Base-by-base conservation (phyloP, 176 grass and related monocot genomes). In the Oryza meyeriana region DNA sequence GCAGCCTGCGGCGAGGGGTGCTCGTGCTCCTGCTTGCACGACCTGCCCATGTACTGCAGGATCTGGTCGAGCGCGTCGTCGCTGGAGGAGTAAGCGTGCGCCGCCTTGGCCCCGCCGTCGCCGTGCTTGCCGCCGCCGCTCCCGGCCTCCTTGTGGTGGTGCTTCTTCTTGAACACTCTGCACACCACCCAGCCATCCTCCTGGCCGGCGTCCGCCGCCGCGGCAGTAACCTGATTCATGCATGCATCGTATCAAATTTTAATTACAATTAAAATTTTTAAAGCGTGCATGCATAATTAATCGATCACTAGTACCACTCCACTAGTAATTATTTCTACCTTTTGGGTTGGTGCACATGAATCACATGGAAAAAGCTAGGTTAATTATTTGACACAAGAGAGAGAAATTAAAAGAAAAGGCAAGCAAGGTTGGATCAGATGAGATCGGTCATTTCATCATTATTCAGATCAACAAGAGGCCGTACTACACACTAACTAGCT, bases 111-210 rank as follows among this genome's bases (percentile, higher is more conserved):
- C 6, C 81, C 82, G 26, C 69, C 45, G 8, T 38, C 76, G 16
- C 61, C 78, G 69, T 80, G 64, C 81, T 88, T 92, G 18, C 81
- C 78, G 1, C 85, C 73, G n/a, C 90, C 84, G 26, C 61, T 35
- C 8, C 50, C 67, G 4, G 71, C 77, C 26, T 87, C 81, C 87
- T 95, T 98, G 66, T 88, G 86, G 81, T 94, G 90, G 86, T 91
- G 90, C 87, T 98, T 98, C 86, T 98, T 98, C 86, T 98, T 98
- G 92, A 98, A 98, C 71, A 97, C 95, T 39, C 95, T 87, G 85
- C 95, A 98, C 32, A 98, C 95, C 44, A 98, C 95, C 95, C 95
- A 98, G 4, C 95, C 95, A 32, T 98, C 95, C 61, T 98, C 95
- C 88, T 94, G 92, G 34, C 79, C 88, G 72, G 66, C 79, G 75